A percentile compares a stretch with the other conserved stretches of the same genome.
phyloP scores from a whole-genome alignment of 148 eudicot genomes.

The Rhododendron mucronatum region DNA sequence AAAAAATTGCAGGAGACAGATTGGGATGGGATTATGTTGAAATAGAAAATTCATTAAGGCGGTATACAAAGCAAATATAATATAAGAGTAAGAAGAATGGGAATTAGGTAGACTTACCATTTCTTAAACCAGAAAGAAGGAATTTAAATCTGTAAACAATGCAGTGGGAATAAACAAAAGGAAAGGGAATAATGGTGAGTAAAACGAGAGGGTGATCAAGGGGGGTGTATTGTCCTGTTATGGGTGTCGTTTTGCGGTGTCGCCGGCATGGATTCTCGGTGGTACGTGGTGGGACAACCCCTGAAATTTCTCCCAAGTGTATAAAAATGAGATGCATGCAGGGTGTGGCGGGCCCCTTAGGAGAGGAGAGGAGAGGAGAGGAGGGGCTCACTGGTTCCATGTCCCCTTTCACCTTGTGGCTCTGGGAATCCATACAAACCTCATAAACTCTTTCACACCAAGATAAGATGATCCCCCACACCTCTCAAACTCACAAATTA shows the following conservation, averaged over 20 bases:
- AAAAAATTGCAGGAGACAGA: not conserved
- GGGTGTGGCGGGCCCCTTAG: not conserved
- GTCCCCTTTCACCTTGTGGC: not conserved
- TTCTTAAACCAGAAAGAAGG: not conserved
- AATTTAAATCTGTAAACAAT: not conserved
- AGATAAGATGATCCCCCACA: not conserved
- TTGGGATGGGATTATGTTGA: not conserved
- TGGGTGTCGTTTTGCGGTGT: not conserved
- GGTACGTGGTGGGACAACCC: not conserved
- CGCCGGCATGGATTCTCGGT: constrained; percentile 2
- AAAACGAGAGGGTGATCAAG: not conserved
- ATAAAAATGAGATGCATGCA: not conserved
- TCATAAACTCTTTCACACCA: not conserved
- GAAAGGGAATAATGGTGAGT: not conserved
- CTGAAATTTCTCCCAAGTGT: not conserved
- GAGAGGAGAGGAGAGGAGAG: not conserved
- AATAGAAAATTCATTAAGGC: not conserved
- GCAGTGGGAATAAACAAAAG: not conserved
- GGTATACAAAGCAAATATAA: not conserved
- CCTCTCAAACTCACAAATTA: not conserved
- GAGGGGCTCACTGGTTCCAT: not conserved
- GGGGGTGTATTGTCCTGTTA: not conserved
- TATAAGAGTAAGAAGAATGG: not conserved
- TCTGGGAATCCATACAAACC: not conserved
- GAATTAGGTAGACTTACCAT: not conserved